Evolutionary conservation across 768 basidiomycete genomes (phyloP).

Genomic region (Hysterangium stoloniferum): DNA sequence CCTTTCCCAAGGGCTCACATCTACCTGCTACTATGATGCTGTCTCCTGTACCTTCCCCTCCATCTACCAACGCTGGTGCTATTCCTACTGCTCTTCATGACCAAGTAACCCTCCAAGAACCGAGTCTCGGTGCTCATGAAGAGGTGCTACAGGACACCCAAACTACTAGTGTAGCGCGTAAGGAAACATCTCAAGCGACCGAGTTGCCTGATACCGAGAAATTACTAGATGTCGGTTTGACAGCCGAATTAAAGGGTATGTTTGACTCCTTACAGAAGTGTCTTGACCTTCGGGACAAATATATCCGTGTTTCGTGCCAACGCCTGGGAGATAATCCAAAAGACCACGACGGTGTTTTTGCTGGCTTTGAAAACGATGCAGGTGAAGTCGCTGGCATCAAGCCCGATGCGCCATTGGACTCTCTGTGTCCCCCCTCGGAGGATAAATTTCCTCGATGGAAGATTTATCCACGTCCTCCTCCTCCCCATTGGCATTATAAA

Average conservation of each 20-base stretch:
- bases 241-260: conserved; percentile 44
- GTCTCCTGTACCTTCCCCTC: background rate
- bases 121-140: background rate
- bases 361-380: conserved; percentile 53
- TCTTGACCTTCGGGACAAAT: conserved; percentile 91
- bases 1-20: conserved; percentile 28
- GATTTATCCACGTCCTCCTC: conserved; percentile 88
- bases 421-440: conserved; percentile 19
- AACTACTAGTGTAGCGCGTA: conserved; percentile 3
- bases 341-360: conserved; percentile 79
- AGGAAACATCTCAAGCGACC: background rate
- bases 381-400: conserved; percentile 61
- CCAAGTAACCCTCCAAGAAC: background rate
- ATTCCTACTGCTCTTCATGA: background rate
- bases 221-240: conserved; percentile 27
- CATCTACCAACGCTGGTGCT: background rate
- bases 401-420: conserved; percentile 44
- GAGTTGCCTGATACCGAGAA: conserved; percentile 18
- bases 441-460: conserved; percentile 59
- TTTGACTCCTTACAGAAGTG: conserved; percentile 75
- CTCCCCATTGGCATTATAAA: conserved; percentile 89
- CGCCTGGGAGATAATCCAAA: conserved; percentile 91
- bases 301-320: conserved; percentile 81
- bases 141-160: conserved; percentile 16
- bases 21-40: conserved; percentile 17